A percentile compares a stretch with the other conserved stretches of the same genome.
phyloP scores from a whole-genome alignment of 805 yeast genomes.

The Candida berthetii region DNA sequence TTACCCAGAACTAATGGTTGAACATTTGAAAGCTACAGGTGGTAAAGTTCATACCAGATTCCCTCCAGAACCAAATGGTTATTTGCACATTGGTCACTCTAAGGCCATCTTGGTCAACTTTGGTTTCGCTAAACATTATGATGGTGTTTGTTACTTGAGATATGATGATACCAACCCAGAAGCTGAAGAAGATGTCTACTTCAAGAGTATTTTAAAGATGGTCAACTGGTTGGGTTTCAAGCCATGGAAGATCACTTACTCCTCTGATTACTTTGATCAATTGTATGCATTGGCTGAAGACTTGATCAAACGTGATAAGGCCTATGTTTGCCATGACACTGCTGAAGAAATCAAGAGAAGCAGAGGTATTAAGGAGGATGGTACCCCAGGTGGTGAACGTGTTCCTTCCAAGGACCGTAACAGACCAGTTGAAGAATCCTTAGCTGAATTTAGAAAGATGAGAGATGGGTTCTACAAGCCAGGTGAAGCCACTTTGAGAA shows the following conservation, averaged over 20 bases:
- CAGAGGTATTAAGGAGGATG: conserved; percentile 89
- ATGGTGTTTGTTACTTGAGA: conserved; percentile 87
- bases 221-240: conserved; percentile 90
- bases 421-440: conserved; percentile 65
- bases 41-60: conserved; percentile 90
- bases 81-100: conserved; percentile 96
- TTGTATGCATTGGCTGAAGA: conserved; percentile 85
- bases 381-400: conserved; percentile 92
- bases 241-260: conserved; percentile 94
- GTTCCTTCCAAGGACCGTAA: conserved; percentile 73
- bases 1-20: conserved; percentile 75
- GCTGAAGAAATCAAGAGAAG: conserved; percentile 84
- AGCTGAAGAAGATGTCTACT: conserved; percentile 92
- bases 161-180: conserved; percentile 98
- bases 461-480: conserved; percentile 81
- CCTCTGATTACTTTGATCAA: conserved; percentile 90
- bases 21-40: conserved; percentile 70
- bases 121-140: conserved; percentile 87
- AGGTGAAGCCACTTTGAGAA: conserved; percentile 92
- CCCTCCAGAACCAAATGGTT: conserved; percentile 99
- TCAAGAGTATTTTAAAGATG: conserved; percentile 77
- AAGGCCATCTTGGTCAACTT: conserved; percentile 97
- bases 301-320: conserved; percentile 60
- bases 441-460: conserved; percentile 84
- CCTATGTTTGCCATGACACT: conserved; percentile 91